Evolutionary conservation across 768 basidiomycete species (phyloP), one percentile per base, ranked within the genome.

Genomic region (Agaricus sinodeliciosus): DNA sequence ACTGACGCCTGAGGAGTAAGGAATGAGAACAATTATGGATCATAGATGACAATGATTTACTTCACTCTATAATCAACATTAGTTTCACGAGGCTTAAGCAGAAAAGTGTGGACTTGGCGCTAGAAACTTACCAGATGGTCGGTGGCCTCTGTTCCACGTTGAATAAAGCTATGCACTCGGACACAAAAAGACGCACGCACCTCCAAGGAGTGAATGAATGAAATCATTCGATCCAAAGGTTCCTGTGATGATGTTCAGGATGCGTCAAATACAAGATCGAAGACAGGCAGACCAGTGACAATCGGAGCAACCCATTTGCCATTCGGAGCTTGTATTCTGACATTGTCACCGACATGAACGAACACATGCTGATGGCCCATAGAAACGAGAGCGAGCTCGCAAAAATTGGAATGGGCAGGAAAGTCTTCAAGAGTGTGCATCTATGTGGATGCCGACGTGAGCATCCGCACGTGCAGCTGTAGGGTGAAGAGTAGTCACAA

Each of bases 381-480:
- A 0, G 76, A 73, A 34, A 85, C 79, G 11, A 97, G 78, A 0
- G 81, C 75, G 9, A 95, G 74, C 66, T 96, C 93, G 72, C 87
- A 90, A 64, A 89, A 94, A 71, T 95, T 90, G 50, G 85, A 87
- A 64, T 96, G 94, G 0, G 93, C 90, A 2, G 90, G 71, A 64
- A 89, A 94, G 63, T 96, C 91, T 63, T 94, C 91, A 4, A 89
- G 76, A 1, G 86, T 89, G 57, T 90, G 88, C 9, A 89, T 70
- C 85, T 87, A 57, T 19, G 55, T 27, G 19, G 45, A 26, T 18
- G n/a, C 2, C 3, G 53, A 43, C 25, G 15, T 16, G 18, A 41
- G 18, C 45, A 42, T 9, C 47, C 46, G 12, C 2, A 37, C 27
- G 44, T 27, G 15, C 25, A 18, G 51, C 4, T 31, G 26, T 22